Evolutionary conservation across 148 eudicot species (phyloP), one percentile per base, ranked within the genome.

Genomic region (Silene latifolia): DNA sequence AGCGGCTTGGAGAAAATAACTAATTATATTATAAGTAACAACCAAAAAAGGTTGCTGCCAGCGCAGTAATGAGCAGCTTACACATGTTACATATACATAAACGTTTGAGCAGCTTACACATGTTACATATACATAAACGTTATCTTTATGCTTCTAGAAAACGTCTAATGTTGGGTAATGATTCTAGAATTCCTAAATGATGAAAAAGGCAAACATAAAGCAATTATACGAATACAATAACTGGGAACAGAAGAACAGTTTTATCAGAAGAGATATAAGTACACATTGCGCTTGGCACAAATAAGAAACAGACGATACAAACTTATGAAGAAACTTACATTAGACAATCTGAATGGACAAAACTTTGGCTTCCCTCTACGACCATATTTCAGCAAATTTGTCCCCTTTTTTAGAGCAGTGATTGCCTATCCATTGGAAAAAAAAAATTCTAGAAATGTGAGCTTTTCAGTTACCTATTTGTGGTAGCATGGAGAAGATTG

Each of bases 361-460:
- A 84, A 81, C 73, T 84, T 84, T n/a, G 87, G 87, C 83, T 84
- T 84, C 63, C 87, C 87, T 81, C 87, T 79, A 25, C 87, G 82
- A 20, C 87, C 87, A 71, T 84, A 84, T 47, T 84, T 84, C 73
- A 84, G 82, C 81, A 84, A 82, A 76, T 79, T 79, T 71, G 87
- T 77, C 71, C 87, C 87, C 77, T 84, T 84, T 24, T 82, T 84
- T 46, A 84, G 73, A 57, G 87, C 87, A 58, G 85, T 81, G 44
- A 84, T 81, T 23, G 87, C 85, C 85, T 84, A 39, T 47, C 32
- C 10, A 20, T 74, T 24, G 25, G 12, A 29, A 44, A 56, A 71
- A 56, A 71, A 71, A 9, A 57, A 12, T 24, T 2, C 14, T 58
- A 56, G 67, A 74, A 68, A 67, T 70, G 44, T 63, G 48, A 53